Evolutionary conservation across 1,284 basidiomycete genomes (phyloP).

Genomic region (Anthracocystis setariae): DNA sequence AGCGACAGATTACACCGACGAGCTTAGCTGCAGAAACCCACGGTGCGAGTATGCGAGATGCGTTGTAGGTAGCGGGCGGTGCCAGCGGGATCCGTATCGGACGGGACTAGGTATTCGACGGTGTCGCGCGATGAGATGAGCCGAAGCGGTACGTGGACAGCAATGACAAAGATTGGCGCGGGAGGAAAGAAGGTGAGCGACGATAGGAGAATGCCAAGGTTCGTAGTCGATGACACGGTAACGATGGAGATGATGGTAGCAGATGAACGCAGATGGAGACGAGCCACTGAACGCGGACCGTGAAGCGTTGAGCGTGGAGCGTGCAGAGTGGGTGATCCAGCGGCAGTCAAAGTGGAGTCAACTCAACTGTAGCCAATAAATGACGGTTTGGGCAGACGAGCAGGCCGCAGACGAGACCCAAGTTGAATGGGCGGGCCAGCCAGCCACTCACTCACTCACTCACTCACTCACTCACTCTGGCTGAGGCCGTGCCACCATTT

Average conservation of each 20-base stretch:
- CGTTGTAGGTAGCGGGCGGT: background rate
- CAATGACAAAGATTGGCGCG: background rate
- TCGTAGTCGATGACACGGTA: conserved; percentile 11
- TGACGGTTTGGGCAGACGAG: conserved; percentile 22
- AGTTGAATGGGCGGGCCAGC: conserved; percentile 4
- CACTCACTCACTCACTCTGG: no score
- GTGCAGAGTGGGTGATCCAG: conserved; percentile 24
- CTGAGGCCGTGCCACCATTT: background rate
- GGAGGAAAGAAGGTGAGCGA: background rate
- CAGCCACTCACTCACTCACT: background rate
- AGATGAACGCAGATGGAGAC: conserved; percentile 11
- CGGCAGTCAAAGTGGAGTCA: conserved; percentile 12
- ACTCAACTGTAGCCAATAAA: no score
- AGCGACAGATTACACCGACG: background rate
- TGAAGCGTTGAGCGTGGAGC: conserved; percentile 34
- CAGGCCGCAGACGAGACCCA: conserved; percentile 34
- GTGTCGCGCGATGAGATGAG: conserved; percentile 7
- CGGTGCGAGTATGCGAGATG: background rate
- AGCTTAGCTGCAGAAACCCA: background rate
- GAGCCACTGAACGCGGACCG: conserved; percentile 1
- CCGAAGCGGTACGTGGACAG: background rate
- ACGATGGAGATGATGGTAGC: conserved; percentile 13
- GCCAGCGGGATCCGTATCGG: conserved; percentile 4
- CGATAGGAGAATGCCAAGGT: background rate
- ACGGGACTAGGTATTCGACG: conserved; percentile 2